These are phyloP conservation scores for Globisporangium paddicum DNA, from an alignment of 352 stramenopile species.

Conservation along the genomic window DNA sequence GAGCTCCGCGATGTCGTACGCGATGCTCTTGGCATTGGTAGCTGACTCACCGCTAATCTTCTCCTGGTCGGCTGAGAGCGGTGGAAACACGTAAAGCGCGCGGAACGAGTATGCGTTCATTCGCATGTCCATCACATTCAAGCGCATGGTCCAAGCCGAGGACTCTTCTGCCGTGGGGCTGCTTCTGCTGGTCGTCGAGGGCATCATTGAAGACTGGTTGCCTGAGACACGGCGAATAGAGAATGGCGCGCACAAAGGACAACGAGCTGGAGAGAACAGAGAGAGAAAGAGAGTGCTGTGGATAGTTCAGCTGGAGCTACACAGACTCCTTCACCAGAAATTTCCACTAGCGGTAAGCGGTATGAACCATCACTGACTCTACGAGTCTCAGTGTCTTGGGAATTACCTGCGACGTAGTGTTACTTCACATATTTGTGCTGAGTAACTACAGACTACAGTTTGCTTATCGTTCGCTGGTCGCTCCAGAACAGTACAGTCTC, in stretches of 20 bases:
- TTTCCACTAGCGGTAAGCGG: not conserved
- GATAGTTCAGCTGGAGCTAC: not conserved
- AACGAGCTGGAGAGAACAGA: not conserved
- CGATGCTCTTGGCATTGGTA: not conserved
- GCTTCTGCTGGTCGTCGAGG: not conserved
- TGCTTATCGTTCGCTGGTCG: too few species aligned
- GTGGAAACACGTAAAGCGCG: slow-evolving; percentile 12
- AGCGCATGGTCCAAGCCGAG: not conserved
- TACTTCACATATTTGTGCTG: too few species aligned
- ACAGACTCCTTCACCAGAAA: too few species aligned
- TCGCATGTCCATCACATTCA: slow-evolving; percentile 11
- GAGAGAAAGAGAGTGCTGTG: not conserved
- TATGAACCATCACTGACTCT: too few species aligned
- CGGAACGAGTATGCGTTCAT: slow-evolving; percentile 12
- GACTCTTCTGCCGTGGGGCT: not conserved
- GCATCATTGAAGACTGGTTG: not conserved
- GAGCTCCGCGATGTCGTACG: not conserved
- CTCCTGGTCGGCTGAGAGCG: not conserved
- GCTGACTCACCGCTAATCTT: not conserved
- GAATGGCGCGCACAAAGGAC: too few species aligned
- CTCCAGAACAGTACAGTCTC: slow-evolving; percentile 10
- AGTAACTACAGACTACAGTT: too few species aligned
- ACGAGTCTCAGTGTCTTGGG: too few species aligned
- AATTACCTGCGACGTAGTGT: too few species aligned
- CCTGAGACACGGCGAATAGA: too few species aligned